phyloP scores from a whole-genome alignment of 2,329 filamentous ascomycete genomes.

The Apiospora saccharicola region DNA sequence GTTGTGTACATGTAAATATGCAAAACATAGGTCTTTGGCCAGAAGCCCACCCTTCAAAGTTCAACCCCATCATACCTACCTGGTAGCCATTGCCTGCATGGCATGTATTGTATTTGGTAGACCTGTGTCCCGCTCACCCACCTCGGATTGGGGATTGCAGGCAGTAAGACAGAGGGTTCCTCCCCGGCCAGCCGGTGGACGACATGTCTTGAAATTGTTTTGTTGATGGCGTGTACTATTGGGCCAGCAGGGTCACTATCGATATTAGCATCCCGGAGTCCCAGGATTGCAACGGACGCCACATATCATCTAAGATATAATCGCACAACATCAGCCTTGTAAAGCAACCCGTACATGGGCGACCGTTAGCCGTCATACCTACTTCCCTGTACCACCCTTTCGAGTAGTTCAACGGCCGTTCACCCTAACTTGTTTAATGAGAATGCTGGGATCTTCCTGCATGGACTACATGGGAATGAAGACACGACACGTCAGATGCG shows the following conservation, averaged over 20 bases:
- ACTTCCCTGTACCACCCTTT: not conserved
- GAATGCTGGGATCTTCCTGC: constrained; percentile 1
- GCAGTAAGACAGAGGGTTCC: not conserved
- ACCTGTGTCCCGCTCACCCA: not conserved
- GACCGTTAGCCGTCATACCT: constrained; percentile 5
- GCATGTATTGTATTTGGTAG: not conserved
- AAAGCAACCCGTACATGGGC: not conserved
- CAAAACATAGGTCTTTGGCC: not conserved
- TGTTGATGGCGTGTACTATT: constrained; percentile 5
- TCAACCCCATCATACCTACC: not conserved
- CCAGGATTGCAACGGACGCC: not conserved
- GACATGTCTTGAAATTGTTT: not conserved
- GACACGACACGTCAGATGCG: constrained; percentile 10
- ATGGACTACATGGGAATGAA: not conserved
- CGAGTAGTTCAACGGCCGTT: constrained; percentile 11
- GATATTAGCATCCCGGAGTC: constrained; percentile 3
- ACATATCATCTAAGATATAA: constrained; percentile 12
- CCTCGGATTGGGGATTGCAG: not conserved
- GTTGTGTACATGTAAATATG: not conserved
- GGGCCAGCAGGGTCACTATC: not conserved
- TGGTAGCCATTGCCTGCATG: not conserved
- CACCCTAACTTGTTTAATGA: not conserved
- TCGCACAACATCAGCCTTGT: not conserved
- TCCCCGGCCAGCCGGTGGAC: not conserved
- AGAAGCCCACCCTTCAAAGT: not conserved